Conservation (phyloP, 495 filamentous ascomycete species). For the Cenococcum geophilum region DNA sequence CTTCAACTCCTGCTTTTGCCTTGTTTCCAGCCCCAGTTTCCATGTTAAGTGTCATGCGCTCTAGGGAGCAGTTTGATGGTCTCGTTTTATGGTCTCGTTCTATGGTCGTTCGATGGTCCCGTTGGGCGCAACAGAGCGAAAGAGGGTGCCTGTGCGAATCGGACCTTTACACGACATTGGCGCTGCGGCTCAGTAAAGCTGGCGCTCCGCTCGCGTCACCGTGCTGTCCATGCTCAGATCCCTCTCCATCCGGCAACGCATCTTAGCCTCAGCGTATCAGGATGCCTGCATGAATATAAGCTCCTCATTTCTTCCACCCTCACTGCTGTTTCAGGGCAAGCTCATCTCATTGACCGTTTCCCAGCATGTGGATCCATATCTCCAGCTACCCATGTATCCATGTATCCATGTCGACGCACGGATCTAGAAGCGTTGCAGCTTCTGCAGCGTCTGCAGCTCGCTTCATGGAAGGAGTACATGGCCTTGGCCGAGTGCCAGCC, state of each 20-base stretch:
- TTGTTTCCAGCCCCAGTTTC: background rate
- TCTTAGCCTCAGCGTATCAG: background rate
- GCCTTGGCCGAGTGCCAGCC: background rate
- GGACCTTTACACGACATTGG: conserved; percentile 2
- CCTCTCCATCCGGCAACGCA: background rate
- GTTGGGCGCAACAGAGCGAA: background rate
- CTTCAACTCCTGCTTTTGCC: background rate
- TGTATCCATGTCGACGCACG: conserved; percentile 3
- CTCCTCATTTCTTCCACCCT: background rate
- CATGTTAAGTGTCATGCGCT: too few relatives aligned
- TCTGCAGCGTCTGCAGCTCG: conserved; percentile 4
- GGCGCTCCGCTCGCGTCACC: background rate
- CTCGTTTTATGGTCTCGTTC: too few relatives aligned
- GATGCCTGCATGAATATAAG: background rate
- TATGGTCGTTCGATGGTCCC: background rate
- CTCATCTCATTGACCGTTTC: background rate
- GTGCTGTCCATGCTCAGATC: background rate
- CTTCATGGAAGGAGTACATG: background rate
- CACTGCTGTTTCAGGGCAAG: conserved; percentile 2
- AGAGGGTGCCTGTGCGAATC: background rate
- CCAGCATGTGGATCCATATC: background rate
- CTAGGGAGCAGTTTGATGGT: too few relatives aligned
- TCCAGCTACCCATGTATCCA: too few relatives aligned
- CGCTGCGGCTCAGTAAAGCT: background rate
- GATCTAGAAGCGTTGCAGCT: background rate